Percentiles rank a stretch among this genome's conserved stretches.
These are phyloP conservation scores for Ganoderma meredithae DNA, from an alignment of 1,284 basidiomycete species.

Conservation along the genomic window DNA sequence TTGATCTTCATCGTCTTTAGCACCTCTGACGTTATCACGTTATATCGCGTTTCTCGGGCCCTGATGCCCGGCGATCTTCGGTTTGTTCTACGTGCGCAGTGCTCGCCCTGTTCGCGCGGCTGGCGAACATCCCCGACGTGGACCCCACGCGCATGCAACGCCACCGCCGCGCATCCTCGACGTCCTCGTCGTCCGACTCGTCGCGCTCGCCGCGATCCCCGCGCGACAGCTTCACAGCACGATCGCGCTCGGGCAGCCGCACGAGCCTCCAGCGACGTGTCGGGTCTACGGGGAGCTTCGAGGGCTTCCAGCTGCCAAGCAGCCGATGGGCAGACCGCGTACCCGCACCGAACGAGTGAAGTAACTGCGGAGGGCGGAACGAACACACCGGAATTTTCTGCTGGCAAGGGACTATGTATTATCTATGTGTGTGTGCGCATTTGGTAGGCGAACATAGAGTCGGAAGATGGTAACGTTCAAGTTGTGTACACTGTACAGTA, in stretches of 20 bases:
- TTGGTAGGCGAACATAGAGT: background rate
- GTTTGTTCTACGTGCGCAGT: slow-evolving; percentile 47
- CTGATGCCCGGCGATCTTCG: background rate
- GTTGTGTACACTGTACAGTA: background rate
- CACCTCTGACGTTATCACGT: slow-evolving; percentile 2
- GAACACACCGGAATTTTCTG: background rate
- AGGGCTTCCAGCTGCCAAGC: slow-evolving; percentile 23
- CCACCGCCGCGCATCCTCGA: slow-evolving; percentile 75
- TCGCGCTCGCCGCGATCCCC: slow-evolving; percentile 29
- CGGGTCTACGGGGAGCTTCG: slow-evolving; percentile 28
- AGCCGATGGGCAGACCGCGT: slow-evolving; percentile 31
- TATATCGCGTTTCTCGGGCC: slow-evolving; percentile 5
- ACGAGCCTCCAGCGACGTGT: slow-evolving; percentile 48
- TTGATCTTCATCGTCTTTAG: background rate
- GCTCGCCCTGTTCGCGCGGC: slow-evolving; percentile 74
- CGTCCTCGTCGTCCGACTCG: slow-evolving; percentile 56
- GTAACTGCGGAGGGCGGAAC: background rate
- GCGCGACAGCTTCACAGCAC: slow-evolving; percentile 35
- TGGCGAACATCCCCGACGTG: slow-evolving; percentile 72
- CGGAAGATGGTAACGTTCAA: background rate
- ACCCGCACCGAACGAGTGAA: slow-evolving; percentile 15
- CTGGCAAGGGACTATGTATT: background rate
- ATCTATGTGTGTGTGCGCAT: no score
- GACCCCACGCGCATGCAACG: slow-evolving; percentile 78
- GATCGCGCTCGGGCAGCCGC: slow-evolving; percentile 62